Percentiles rank a stretch among this genome's conserved stretches.
These are phyloP conservation scores for Zoysia japonica DNA, from an alignment of 176 grass and related monocot genomes.

Conservation along the genomic window DNA sequence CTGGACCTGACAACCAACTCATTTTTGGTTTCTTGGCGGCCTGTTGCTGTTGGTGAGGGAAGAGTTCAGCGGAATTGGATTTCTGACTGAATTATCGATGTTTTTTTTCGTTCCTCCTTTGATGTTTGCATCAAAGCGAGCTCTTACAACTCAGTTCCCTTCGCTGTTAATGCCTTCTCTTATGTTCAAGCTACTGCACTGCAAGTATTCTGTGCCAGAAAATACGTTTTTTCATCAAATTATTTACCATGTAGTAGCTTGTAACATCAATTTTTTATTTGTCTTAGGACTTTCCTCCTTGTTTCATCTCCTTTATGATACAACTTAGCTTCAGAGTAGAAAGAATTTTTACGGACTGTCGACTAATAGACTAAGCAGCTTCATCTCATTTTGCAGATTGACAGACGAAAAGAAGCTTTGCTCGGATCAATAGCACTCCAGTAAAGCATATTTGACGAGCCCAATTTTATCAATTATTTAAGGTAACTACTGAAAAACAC, in stretches of 20 bases:
- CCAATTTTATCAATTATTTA: slow-evolving; percentile 13
- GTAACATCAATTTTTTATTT: slow-evolving; percentile 8
- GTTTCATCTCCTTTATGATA: slow-evolving; percentile 32
- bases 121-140: slow-evolving; percentile 20
- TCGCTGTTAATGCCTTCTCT: not conserved
- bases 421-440: not conserved
- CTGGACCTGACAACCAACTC: not conserved
- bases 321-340: slow-evolving; percentile 1
- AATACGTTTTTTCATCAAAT: slow-evolving; percentile 19
- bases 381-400: slow-evolving; percentile 51
- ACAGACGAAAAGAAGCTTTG: not conserved
- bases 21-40: not conserved
- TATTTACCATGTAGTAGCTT: slow-evolving; percentile 8
- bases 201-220: slow-evolving; percentile 15
- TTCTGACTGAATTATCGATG: slow-evolving; percentile 17
- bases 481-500: slow-evolving; percentile 45
- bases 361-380: slow-evolving; percentile 28
- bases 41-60: not conserved
- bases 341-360: not conserved
- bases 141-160: slow-evolving; percentile 41
- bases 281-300: slow-evolving; percentile 27
- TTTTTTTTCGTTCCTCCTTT: slow-evolving; percentile 3
- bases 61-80: slow-evolving; percentile 17
- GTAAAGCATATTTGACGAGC: slow-evolving; percentile 6
- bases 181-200: slow-evolving; percentile 3